These are phyloP conservation scores for Aegilops bicornis DNA, from an alignment of 176 grass and related monocot genomes.

Conservation along the genomic window DNA sequence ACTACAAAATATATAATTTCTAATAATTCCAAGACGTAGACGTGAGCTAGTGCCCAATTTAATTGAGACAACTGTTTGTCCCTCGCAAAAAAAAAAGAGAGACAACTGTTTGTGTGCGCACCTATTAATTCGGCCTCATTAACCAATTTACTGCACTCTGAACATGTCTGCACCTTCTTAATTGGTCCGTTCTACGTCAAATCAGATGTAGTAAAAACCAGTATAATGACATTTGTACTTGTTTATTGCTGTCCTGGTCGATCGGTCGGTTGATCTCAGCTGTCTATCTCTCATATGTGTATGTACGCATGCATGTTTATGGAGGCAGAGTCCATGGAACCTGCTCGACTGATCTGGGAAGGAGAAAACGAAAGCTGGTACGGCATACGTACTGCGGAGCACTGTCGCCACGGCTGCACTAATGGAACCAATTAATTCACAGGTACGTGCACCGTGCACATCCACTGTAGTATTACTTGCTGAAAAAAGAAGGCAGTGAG, in stretches of 20 bases:
- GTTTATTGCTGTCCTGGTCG: not conserved
- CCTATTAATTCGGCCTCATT: not conserved
- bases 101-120: not conserved
- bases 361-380: not conserved
- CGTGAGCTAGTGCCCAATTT: not conserved
- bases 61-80: not conserved
- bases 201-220: not conserved
- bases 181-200: slow-evolving; percentile 20
- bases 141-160: not conserved
- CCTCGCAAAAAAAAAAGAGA: too few species aligned
- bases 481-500: not conserved
- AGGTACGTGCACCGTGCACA: not conserved
- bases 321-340: not conserved
- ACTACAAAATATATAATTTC: not conserved
- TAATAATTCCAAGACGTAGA: not conserved
- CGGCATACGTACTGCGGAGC: not conserved
- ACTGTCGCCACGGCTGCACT: not conserved
- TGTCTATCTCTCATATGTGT: not conserved
- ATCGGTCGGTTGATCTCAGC: not conserved
- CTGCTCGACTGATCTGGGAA: not conserved
- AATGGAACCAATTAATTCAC: not conserved
- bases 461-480: too few species aligned
- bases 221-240: not conserved
- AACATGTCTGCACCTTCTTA: not conserved
- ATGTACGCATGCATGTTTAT: not conserved